Evolutionary conservation across 179 eudicot species (phyloP).

Genomic region (Patellifolia procumbens): DNA sequence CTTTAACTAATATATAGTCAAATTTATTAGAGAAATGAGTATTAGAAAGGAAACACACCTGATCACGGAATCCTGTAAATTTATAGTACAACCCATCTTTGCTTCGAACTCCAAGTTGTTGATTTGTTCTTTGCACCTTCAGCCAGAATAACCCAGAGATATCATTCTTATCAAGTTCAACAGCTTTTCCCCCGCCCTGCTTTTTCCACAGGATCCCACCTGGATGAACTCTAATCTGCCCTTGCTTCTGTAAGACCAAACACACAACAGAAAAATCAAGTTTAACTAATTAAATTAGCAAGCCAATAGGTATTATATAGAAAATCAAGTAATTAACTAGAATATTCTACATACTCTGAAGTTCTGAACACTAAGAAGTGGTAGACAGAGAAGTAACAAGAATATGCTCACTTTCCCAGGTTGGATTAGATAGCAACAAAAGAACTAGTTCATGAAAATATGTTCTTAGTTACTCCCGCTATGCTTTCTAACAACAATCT

Average conservation of each 20-base stretch:
- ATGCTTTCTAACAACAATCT: no score
- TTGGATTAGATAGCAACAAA: not conserved
- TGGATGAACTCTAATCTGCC: constrained; percentile 76
- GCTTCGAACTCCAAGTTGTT: constrained; percentile 75
- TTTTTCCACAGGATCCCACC: constrained; percentile 92
- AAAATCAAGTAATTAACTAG: not conserved
- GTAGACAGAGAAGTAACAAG: not conserved
- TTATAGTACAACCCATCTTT: constrained; percentile 87
- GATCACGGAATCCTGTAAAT: constrained; percentile 88
- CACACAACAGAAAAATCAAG: not conserved
- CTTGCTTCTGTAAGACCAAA: constrained; percentile 61
- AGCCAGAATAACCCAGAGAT: constrained; percentile 74
- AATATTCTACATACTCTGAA: not conserved
- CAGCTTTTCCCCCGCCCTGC: constrained; percentile 91
- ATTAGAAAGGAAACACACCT: constrained; percentile 37
- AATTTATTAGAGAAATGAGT: not conserved
- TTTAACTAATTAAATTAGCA: not conserved
- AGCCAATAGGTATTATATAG: not conserved
- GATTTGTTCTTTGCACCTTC: constrained; percentile 91
- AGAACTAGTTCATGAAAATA: not conserved
- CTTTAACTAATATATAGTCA: not conserved
- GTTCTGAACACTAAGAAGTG: not conserved
- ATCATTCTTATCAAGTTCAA: constrained; percentile 77
- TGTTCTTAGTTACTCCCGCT: no score
- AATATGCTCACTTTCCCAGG: no score